Conservation (phyloP, 257 asterid species). For the Solanum infundibuliforme region DNA sequence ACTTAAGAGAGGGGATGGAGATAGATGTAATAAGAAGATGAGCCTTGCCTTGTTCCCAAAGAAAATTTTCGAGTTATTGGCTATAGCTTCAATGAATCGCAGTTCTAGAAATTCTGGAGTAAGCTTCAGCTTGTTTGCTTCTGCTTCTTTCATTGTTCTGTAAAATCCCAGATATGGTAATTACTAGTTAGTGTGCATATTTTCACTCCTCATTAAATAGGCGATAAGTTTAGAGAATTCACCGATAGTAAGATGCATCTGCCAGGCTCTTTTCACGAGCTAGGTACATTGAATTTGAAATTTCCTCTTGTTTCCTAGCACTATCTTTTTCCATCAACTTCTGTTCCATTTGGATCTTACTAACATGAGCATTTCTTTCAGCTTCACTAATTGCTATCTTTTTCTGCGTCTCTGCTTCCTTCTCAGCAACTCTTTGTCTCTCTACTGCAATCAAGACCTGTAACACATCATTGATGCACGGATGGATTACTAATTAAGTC, state of each 20-base stretch:
- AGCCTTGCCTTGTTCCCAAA: slow-evolving; percentile 76
- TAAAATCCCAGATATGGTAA: background rate
- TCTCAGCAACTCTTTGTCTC: slow-evolving; percentile 86
- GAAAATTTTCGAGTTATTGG: slow-evolving; percentile 85
- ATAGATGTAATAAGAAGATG: background rate
- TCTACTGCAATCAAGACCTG: slow-evolving; percentile 93
- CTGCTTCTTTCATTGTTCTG: slow-evolving; percentile 85
- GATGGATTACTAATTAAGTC: background rate
- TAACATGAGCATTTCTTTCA: slow-evolving; percentile 78
- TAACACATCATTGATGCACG: background rate
- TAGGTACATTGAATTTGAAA: slow-evolving; percentile 72
- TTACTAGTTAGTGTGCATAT: background rate
- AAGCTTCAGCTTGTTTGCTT: slow-evolving; percentile 84
- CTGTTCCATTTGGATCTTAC: slow-evolving; percentile 92
- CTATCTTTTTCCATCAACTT: slow-evolving; percentile 92
- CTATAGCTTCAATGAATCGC: slow-evolving; percentile 77
- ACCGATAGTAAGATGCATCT: slow-evolving; percentile 85
- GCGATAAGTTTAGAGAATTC: slow-evolving; percentile 6
- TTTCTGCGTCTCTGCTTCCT: slow-evolving; percentile 94
- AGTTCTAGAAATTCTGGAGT: slow-evolving; percentile 80
- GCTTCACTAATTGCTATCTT: slow-evolving; percentile 97
- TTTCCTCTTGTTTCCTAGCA: slow-evolving; percentile 81
- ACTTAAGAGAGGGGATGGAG: background rate
- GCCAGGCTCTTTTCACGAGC: slow-evolving; percentile 98
- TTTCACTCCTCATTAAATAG: background rate